Percentiles rank a stretch among this genome's conserved stretches.
Conservation (phyloP, 2,329 filamentous ascomycete genomes). For the Fusarium fracticaudum region DNA sequence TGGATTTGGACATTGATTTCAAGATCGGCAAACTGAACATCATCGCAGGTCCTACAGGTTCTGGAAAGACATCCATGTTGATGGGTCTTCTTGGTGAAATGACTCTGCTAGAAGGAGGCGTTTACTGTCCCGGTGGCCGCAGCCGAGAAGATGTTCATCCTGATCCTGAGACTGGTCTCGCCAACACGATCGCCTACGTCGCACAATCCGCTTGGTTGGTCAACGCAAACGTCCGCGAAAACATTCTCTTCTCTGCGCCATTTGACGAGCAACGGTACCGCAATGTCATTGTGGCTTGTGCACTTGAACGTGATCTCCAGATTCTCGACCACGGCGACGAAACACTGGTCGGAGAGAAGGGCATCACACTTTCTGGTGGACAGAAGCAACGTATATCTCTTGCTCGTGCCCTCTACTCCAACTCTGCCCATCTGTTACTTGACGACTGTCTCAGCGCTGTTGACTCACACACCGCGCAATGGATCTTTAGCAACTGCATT, state of each 20-base stretch:
- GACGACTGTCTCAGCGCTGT: slow-evolving; percentile 97
- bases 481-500: slow-evolving; percentile 96
- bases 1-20: slow-evolving; percentile 86
- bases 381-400: slow-evolving; percentile 98
- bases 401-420: slow-evolving; percentile 96
- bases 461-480: slow-evolving; percentile 96
- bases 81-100: slow-evolving; percentile 98
- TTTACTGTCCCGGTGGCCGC: slow-evolving; percentile 85
- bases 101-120: slow-evolving; percentile 81
- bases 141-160: slow-evolving; percentile 85
- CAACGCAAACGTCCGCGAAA: slow-evolving; percentile 94
- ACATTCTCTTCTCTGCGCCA: slow-evolving; percentile 88
- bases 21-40: slow-evolving; percentile 88
- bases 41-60: slow-evolving; percentile 91
- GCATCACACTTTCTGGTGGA: slow-evolving; percentile 93
- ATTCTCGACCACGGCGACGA: slow-evolving; percentile 93
- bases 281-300: slow-evolving; percentile 89
- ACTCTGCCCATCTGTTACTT: slow-evolving; percentile 87
- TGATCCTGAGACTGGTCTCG: slow-evolving; percentile 85
- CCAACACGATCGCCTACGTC: slow-evolving; percentile 94
- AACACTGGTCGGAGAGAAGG: slow-evolving; percentile 95
- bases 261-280: slow-evolving; percentile 86
- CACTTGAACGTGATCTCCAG: slow-evolving; percentile 87
- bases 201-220: slow-evolving; percentile 97
- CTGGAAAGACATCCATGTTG: slow-evolving; percentile 92